These are phyloP conservation scores for Trichoderma pleuroti DNA, from an alignment of 2,329 filamentous ascomycete species.

Conservation along the genomic window DNA sequence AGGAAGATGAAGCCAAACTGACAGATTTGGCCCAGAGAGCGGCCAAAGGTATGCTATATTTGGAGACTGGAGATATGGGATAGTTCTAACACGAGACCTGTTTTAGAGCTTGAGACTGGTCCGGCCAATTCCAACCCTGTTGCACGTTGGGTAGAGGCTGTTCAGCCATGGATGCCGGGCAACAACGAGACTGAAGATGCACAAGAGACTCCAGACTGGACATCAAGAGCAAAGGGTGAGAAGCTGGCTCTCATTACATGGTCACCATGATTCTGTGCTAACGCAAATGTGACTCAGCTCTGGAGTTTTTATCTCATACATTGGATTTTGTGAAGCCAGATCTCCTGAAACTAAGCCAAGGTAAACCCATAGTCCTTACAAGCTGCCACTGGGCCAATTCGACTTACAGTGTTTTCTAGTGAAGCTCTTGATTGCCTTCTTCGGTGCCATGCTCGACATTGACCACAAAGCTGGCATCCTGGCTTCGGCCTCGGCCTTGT, in stretches of 20 bases:
- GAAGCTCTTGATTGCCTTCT: slow-evolving; percentile 50
- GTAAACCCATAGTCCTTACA: slow-evolving; percentile 28
- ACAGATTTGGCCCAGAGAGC: slow-evolving; percentile 42
- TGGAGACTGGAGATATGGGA: not conserved
- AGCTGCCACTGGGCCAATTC: not conserved
- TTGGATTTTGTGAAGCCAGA: slow-evolving; percentile 46
- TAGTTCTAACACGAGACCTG: not conserved
- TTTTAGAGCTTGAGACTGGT: slow-evolving; percentile 44
- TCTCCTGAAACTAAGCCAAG: slow-evolving; percentile 48
- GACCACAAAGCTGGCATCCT: slow-evolving; percentile 58
- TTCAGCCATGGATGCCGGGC: slow-evolving; percentile 52
- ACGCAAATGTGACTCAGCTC: slow-evolving; percentile 35
- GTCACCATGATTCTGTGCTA: not conserved
- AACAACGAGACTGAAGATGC: slow-evolving; percentile 40
- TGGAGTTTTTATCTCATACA: slow-evolving; percentile 55
- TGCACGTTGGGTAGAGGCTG: slow-evolving; percentile 54
- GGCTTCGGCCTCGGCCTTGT: slow-evolving; percentile 51
- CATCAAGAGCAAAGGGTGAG: slow-evolving; percentile 50
- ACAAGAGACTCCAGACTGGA: slow-evolving; percentile 47
- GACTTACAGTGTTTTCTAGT: slow-evolving; percentile 28
- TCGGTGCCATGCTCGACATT: slow-evolving; percentile 56
- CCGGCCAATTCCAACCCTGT: slow-evolving; percentile 44
- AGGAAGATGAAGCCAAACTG: slow-evolving; percentile 44
- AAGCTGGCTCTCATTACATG: too few species aligned
- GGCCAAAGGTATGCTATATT: slow-evolving; percentile 37